These are phyloP conservation scores for Starmera stellimalicola DNA, from an alignment of 1,139 yeast genomes.

Conservation along the genomic window DNA sequence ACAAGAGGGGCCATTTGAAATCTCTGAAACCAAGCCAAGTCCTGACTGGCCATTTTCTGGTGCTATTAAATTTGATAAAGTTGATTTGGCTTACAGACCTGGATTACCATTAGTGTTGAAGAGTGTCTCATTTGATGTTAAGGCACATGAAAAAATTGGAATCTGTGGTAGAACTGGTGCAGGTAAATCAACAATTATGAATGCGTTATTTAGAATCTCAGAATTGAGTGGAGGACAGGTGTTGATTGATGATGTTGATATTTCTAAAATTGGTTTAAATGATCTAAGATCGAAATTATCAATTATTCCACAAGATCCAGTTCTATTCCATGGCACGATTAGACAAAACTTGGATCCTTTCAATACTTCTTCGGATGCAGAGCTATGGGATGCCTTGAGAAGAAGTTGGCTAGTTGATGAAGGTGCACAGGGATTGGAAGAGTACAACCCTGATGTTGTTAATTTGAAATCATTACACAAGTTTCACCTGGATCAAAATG, in stretches of 20 bases:
- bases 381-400: conserved; percentile 44
- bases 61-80: conserved; percentile 42
- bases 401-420: conserved; percentile 45
- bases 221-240: conserved; percentile 48
- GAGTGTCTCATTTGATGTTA: conserved; percentile 32
- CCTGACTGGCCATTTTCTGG: conserved; percentile 48
- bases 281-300: conserved; percentile 53
- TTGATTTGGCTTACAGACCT: conserved; percentile 54
- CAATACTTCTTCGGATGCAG: conserved; percentile 37
- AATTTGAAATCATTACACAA: conserved; percentile 28
- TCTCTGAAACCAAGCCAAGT: conserved; percentile 41
- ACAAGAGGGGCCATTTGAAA: conserved; percentile 46
- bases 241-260: conserved; percentile 52
- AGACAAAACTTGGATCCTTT: conserved; percentile 65
- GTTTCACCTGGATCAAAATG: conserved; percentile 47
- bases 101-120: conserved; percentile 57
- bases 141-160: conserved; percentile 55
- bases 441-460: conserved; percentile 6
- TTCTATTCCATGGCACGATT: conserved; percentile 56
- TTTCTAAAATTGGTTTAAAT: conserved; percentile 43
- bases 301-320: conserved; percentile 77
- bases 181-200: conserved; percentile 64
- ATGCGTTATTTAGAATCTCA: conserved; percentile 51
- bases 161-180: conserved; percentile 80
- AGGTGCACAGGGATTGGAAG: conserved; percentile 11